Conservation (phyloP, 1,139 yeast genomes). For the Candida sanyaensis region DNA sequence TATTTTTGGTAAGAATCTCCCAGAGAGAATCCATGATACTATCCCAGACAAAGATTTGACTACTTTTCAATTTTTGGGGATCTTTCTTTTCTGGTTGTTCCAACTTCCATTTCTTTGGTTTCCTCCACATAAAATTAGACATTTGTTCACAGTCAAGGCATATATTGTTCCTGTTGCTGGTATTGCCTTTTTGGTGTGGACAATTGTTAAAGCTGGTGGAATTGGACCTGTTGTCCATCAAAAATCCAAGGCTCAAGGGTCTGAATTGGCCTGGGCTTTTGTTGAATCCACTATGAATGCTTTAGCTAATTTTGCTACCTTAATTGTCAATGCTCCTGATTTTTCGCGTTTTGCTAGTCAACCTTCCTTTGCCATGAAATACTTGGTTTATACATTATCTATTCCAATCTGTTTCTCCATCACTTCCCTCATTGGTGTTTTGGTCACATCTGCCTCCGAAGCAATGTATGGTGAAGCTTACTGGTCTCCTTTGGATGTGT, state of each 20-base stretch:
- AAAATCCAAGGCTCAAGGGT: slow-evolving; percentile 50
- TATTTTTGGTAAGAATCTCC: slow-evolving; percentile 63
- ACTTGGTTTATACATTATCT: slow-evolving; percentile 52
- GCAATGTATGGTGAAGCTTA: slow-evolving; percentile 66
- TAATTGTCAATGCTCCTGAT: slow-evolving; percentile 88
- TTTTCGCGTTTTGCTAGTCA: slow-evolving; percentile 76
- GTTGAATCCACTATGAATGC: slow-evolving; percentile 77
- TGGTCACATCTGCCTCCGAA: slow-evolving; percentile 82
- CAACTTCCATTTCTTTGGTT: slow-evolving; percentile 80
- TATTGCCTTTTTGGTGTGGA: slow-evolving; percentile 77
- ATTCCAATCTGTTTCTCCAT: slow-evolving; percentile 79
- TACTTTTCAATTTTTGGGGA: slow-evolving; percentile 68
- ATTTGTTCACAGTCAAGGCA: slow-evolving; percentile 79
- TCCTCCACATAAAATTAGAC: slow-evolving; percentile 80
- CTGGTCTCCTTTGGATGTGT: slow-evolving; percentile 87
- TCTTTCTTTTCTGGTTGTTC: slow-evolving; percentile 76
- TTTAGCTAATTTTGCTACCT: slow-evolving; percentile 82
- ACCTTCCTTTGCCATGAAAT: slow-evolving; percentile 44
- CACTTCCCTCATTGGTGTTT: slow-evolving; percentile 82
- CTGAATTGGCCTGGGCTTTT: slow-evolving; percentile 79
- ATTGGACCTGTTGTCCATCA: slow-evolving; percentile 68
- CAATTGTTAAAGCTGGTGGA: slow-evolving; percentile 72
- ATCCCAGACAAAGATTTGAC: slow-evolving; percentile 54
- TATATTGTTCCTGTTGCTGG: slow-evolving; percentile 79
- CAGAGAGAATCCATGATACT: slow-evolving; percentile 43